Base-by-base conservation (phyloP, 371 early-diverging fungal genomes). In the Amoeboaphelidium protococcarum region DNA sequence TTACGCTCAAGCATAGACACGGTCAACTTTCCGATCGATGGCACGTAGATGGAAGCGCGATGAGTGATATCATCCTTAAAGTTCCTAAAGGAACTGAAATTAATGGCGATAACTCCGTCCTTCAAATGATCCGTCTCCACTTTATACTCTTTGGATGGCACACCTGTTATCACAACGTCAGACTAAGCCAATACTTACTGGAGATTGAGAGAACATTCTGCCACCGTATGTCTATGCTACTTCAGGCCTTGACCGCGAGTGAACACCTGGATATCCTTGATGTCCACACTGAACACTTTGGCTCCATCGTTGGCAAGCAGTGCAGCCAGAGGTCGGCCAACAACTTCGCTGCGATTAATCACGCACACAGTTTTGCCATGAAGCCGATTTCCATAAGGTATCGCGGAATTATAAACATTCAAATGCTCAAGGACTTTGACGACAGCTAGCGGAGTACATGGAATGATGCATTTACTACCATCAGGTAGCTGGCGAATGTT, bases 271-370 rank as follows among this genome's bases (percentile, higher is more conserved):
- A 89, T 72, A 48, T 81, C 84, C 55, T 71, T 74, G 46, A 86
- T 76, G 58, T 94, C 95, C 27, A 88, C 78, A 3, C 87, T 86
- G 62, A 72, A 90, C 13, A 91, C 92, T 56, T 78, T 83, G 52
- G 92, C 95, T 45, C 92, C 92, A 53, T 94, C 95, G 61, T 94
- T 91, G 45, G 95, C 84, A 42, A 94, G 66, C 59, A 94, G 67
- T 13, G 91, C 89, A n/a, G 95, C 92, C 44, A 94, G 65, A 24
- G 95, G 95, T 44, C 90, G 83, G 23, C 95, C 95, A 2, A 94
- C 95, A 47, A 90, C 85, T 58, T 90, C 92, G 61, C 78, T 78
- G 31, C 95, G 80, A 66, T 94, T 94, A 48, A 94, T 69, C 45
- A 94, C 68, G 19, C 88, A 82, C 50, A 94, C 80, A 20, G 79